These are phyloP conservation scores for Hypoxylon sp. DNA, from an alignment of 2,329 filamentous ascomycete species.

Conservation along the genomic window DNA sequence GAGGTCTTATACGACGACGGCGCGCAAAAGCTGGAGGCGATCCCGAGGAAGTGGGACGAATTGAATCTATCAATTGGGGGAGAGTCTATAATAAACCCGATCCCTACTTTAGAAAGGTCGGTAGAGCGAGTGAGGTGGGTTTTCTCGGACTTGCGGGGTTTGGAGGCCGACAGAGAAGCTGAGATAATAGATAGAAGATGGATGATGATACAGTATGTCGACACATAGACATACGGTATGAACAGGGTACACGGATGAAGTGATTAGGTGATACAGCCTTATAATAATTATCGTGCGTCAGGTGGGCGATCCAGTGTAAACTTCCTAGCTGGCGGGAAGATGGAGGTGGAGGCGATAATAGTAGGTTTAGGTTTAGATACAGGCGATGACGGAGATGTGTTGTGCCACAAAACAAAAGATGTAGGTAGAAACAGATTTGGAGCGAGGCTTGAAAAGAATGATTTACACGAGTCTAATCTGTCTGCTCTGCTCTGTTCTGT, in stretches of 20 bases:
- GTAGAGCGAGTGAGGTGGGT: constrained; percentile 27
- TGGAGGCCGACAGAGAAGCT: constrained; percentile 30
- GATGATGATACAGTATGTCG: constrained; percentile 22
- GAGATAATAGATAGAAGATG: constrained; percentile 8
- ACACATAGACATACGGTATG: constrained; percentile 14
- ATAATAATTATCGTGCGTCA: constrained; percentile 6
- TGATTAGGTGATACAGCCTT: constrained; percentile 17
- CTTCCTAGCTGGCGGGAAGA: constrained; percentile 11
- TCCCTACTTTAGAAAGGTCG: constrained; percentile 26
- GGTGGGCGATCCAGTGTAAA: no score
- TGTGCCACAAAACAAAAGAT: not conserved
- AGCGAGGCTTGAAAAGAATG: constrained; percentile 18
- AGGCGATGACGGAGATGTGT: constrained; percentile 12
- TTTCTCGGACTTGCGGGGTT: constrained; percentile 36
- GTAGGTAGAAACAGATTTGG: not conserved
- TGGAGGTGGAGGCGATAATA: no score
- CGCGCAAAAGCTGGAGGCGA: constrained; percentile 27
- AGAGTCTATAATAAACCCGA: constrained; percentile 30
- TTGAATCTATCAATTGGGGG: constrained; percentile 28
- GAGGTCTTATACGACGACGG: constrained; percentile 41
- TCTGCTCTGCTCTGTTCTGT: not conserved
- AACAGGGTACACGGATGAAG: constrained; percentile 1
- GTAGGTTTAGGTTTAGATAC: no score
- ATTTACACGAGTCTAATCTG: no score
- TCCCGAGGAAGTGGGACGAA: constrained; percentile 31